phyloP scores from a whole-genome alignment of 352 stramenopile species.

The Thalassiosira mediterranea region DNA sequence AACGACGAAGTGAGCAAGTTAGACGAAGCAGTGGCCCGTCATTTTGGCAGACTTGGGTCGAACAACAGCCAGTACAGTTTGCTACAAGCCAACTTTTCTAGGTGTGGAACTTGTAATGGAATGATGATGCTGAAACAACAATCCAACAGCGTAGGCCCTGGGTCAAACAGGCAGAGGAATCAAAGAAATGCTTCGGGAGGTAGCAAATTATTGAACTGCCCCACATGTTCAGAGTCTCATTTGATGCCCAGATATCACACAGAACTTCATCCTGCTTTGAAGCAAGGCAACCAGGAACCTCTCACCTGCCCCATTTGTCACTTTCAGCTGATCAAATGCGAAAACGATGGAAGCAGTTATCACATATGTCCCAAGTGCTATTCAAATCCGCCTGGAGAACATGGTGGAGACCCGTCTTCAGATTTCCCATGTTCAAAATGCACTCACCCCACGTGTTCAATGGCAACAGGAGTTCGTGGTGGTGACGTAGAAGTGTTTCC shows the following conservation, averaged over 20 bases:
- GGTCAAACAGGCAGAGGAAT: constrained; percentile 38
- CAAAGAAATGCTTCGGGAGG: constrained; percentile 20
- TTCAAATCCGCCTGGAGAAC: constrained; percentile 63
- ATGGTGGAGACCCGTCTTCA: constrained; percentile 58
- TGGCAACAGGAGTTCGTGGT: constrained; percentile 64
- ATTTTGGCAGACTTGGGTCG: constrained; percentile 65
- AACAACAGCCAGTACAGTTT: constrained; percentile 56
- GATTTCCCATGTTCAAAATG: constrained; percentile 78
- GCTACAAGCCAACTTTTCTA: constrained; percentile 66
- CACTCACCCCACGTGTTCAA: constrained; percentile 65
- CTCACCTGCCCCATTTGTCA: constrained; percentile 80
- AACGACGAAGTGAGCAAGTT: constrained; percentile 80
- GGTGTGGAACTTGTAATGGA: constrained; percentile 73
- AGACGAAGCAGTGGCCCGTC: constrained; percentile 72
- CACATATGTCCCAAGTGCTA: constrained; percentile 80
- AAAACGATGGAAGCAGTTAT: constrained; percentile 71
- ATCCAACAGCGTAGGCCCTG: constrained; percentile 15
- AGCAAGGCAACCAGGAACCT: constrained; percentile 40
- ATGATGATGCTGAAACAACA: constrained; percentile 71
- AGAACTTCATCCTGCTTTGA: constrained; percentile 31
- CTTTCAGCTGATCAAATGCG: constrained; percentile 73
- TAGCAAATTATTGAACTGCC: constrained; percentile 74
- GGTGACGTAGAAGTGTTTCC: constrained; percentile 68
- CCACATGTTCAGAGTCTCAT: constrained; percentile 62
- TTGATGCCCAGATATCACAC: constrained; percentile 61